phyloP scores from a whole-genome alignment of 1,284 basidiomycete genomes.

The Violaceomyces palustris region DNA sequence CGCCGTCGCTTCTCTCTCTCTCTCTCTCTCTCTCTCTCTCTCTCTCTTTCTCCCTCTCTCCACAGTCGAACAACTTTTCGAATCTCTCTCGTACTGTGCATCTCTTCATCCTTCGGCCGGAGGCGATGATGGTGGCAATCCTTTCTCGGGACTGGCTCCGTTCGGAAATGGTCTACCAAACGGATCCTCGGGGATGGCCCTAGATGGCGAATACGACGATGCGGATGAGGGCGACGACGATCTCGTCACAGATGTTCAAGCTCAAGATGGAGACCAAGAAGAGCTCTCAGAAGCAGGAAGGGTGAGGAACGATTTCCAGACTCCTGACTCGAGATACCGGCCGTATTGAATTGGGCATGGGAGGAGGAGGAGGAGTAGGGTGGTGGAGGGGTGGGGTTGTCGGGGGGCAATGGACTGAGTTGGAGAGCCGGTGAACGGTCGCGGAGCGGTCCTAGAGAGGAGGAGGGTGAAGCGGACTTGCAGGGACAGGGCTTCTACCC shows the following conservation, averaged over 20 bases:
- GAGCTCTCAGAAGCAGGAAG: slow-evolving; percentile 76
- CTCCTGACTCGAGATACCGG: slow-evolving; percentile 67
- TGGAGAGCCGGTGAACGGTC: slow-evolving; percentile 5
- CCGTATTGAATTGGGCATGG: slow-evolving; percentile 63
- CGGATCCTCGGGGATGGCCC: slow-evolving; percentile 33
- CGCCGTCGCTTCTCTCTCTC: too few relatives aligned
- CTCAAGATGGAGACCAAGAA: slow-evolving; percentile 8
- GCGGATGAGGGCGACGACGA: slow-evolving; percentile 23
- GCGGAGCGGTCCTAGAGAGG: slow-evolving; percentile 23
- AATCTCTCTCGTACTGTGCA: slow-evolving; percentile 79
- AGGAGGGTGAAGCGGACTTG: not conserved
- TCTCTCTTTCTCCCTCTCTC: slow-evolving; percentile 4
- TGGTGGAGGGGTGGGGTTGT: too few relatives aligned
- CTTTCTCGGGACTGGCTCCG: slow-evolving; percentile 44
- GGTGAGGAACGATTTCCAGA: slow-evolving; percentile 86
- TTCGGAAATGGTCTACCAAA: slow-evolving; percentile 44
- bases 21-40: too few relatives aligned
- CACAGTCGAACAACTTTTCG: slow-evolving; percentile 79
- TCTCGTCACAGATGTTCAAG: slow-evolving; percentile 1
- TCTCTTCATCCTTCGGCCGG: slow-evolving; percentile 68
- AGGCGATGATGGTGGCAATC: slow-evolving; percentile 59
- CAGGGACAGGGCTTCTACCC: too few relatives aligned
- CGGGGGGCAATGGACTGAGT: too few relatives aligned
- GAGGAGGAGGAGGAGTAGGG: not conserved
- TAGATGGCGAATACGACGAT: slow-evolving; percentile 63